Evolutionary conservation across 352 stramenopile species (phyloP).

Genomic region (Globisporangium lucens): DNA sequence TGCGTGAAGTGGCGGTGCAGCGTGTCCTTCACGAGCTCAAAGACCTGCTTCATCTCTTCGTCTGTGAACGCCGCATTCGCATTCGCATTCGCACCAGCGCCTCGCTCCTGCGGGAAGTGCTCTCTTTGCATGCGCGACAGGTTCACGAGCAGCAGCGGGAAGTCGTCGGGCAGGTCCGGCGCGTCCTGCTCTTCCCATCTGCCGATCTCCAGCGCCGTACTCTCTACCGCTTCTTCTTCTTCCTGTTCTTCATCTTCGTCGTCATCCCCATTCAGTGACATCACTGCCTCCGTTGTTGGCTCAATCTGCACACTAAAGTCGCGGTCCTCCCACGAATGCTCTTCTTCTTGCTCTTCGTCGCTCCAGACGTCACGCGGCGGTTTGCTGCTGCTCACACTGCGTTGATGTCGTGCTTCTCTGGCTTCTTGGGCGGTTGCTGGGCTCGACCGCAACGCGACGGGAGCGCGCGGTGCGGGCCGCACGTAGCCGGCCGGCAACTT

Average conservation of each 20-base stretch:
- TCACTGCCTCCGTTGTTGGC: not conserved
- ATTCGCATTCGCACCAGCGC: not conserved
- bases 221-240: not conserved
- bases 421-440: not conserved
- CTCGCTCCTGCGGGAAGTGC: conserved; percentile 34
- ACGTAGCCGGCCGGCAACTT: conserved; percentile 32
- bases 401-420: not conserved
- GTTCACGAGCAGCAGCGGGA: conserved; percentile 68
- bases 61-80: not conserved
- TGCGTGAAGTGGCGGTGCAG: conserved; percentile 54
- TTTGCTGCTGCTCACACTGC: not conserved
- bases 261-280: not conserved
- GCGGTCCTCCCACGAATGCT: conserved; percentile 41
- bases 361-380: conserved; percentile 1
- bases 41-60: conserved; percentile 35
- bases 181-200: conserved; percentile 38
- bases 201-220: conserved; percentile 18
- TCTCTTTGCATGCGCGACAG: conserved; percentile 50
- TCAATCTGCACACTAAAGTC: conserved; percentile 17
- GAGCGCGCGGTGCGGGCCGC: not conserved
- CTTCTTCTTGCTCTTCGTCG: not conserved
- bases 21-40: conserved; percentile 44
- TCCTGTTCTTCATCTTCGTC: not conserved
- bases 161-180: conserved; percentile 57
- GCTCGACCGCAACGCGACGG: not conserved